Evolutionary conservation across 495 filamentous ascomycete species (phyloP), one percentile per base, ranked within the genome.

Genomic region (Physcia stellaris): DNA sequence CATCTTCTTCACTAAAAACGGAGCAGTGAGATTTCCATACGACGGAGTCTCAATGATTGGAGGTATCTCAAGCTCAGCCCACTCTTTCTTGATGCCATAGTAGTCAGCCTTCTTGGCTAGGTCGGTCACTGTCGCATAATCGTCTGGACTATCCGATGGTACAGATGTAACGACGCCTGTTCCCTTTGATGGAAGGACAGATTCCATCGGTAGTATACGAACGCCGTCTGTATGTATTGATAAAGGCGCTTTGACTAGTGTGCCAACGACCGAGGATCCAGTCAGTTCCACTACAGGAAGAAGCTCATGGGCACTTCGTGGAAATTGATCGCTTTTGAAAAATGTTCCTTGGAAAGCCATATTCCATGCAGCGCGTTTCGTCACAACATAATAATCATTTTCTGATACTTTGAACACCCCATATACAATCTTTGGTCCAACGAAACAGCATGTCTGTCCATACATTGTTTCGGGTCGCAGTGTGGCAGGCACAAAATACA

Each of bases 381-480:
- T 88, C 37, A 83, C 68, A 46, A 98, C 68, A 56, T 75, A 85
- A 57, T 85, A 95, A 47, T 93, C 84, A 41, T 77, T 81, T 35
- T 88, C 77, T 10, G 75, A 72, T 33, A 82, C 71, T 63, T 83
- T 81, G 70, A 80, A 96, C 45, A 98, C 61, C 37, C 86, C 85
- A 51, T 98, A 96, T n/a, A 62, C 75, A 49, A 93, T 79, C 57
- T 79, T 83, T 2, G 90, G 87, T 20, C 86, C 83, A 35, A 98
- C 85, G 51, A 98, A 98, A 58, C 86, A 94, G 63, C 85, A 90
- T 1, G 76, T 87, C 58, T 98, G 90, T 19, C 90, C 90, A 51
- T 95, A 95, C 88, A 98, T 95, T 13, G 90, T 98, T 65, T 98
- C 90, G 15, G 90, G 83, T 48, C 90, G 73, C 41, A 98, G 69